phyloP scores from a whole-genome alignment of 129 eudicot species.

The Oenanthe sinensis region DNA sequence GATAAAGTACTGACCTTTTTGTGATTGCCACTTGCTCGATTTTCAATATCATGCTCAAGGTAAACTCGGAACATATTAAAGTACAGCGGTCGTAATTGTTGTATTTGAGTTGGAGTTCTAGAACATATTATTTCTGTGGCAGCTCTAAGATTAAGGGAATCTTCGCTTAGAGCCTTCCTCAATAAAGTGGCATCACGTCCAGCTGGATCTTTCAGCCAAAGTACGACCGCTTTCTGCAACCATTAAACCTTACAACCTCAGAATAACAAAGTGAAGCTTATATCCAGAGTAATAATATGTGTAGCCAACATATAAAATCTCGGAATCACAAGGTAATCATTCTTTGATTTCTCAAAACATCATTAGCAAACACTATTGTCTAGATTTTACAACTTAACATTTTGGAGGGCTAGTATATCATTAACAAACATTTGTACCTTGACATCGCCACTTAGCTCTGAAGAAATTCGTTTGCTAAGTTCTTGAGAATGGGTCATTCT shows the following conservation, averaged over 20 bases:
- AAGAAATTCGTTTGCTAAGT: conserved; percentile 47
- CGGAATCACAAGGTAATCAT: neutral
- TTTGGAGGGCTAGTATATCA: neutral
- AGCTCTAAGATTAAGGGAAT: conserved; percentile 38
- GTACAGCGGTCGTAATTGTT: conserved; percentile 59
- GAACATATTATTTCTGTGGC: conserved; percentile 87
- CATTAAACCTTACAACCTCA: conserved; percentile 8
- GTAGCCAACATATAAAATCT: neutral
- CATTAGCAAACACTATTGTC: neutral
- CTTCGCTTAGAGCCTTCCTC: conserved; percentile 36
- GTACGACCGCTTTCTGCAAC: conserved; percentile 61
- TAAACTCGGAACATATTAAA: conserved; percentile 40
- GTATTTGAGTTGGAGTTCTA: conserved; percentile 63
- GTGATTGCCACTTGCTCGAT: conserved; percentile 55
- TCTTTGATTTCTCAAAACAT: neutral
- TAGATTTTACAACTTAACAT: conserved; percentile 7
- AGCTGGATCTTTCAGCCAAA: conserved; percentile 84
- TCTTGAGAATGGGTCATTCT: conserved; percentile 56
- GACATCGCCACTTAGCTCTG: conserved; percentile 65
- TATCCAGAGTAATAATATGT: neutral
- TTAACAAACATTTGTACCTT: conserved; percentile 33
- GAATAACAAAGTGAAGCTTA: neutral
- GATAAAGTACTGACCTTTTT: conserved; percentile 41
- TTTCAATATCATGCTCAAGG: conserved; percentile 79
- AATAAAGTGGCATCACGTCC: conserved; percentile 61